Evolutionary conservation across 2,329 filamentous ascomycete genomes (phyloP), one percentile per base, ranked within the genome.

Genomic region (Aspergillus calidoustus): DNA sequence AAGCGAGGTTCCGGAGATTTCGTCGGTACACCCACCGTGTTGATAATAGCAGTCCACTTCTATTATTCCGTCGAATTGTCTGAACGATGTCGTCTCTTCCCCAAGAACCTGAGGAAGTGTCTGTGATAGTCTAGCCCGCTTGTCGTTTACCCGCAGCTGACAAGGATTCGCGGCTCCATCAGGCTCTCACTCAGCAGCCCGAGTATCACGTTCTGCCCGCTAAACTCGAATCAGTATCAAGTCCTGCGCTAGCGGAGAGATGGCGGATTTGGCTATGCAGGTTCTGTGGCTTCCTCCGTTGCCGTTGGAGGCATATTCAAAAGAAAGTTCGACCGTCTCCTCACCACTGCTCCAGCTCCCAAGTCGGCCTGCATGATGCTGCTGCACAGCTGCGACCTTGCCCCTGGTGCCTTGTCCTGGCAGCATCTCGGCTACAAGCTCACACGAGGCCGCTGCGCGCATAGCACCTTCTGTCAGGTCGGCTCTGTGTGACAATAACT

Each of bases 321-420:
- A 30, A 34, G 41, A 60, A 54, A 49, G 28, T 63, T 63, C 41
- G 57, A 47, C 60, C 48, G 50, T 60, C 57, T 60, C 44, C 47
- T 63, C 58, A 52, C 54, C 22, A 47, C 17, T 48, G 56, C 48
- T 8, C 47, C 57, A 31, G n/a, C 25, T 31, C 13, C 49, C 59
- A 38, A 22, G 31, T 44, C 34, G 25, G 47, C 19, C 34, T 43
- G 48, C 59, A 43, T 41, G 4, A 41, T 41, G 34, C 34, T 54
- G n/a, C 49, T 13, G 25, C 28, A n/a, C 41, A 25, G 43, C 54
- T 59, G 54, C 47, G 57, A 51, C 61, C 58, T 61, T 61, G 55
- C 54, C 62, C 62, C 62, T 64, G 59, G 59, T 61, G 46, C 59
- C 62, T 64, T 57, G 48, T 57, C 52, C 28, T 46, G 34, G 44